Base-by-base conservation (phyloP, 495 filamentous ascomycete species). In the Penicillium antarcticum region DNA sequence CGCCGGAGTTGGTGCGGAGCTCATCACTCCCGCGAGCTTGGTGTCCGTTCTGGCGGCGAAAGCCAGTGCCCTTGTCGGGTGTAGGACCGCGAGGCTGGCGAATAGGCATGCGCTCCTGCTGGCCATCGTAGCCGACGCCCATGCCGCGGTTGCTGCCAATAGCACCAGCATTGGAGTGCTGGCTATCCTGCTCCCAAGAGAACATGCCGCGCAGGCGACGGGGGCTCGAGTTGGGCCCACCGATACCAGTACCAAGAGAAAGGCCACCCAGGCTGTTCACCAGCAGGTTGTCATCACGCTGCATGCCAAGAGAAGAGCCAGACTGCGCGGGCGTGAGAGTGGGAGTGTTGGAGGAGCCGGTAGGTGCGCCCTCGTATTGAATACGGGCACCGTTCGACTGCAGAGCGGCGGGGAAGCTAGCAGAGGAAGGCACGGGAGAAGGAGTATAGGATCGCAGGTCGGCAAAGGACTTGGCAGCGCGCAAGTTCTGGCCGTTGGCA, bases 361-460 rank as follows among this genome's bases (percentile, higher is more conserved):
- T 86, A 34, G 74, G 71, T 14, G 76, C 69, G 45, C 77, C 78
- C 57, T 85, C 83, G 53, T 81, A 81, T 51, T 84, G 80, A 51
- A 85, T 85, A 23, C 87, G 78, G 35, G 83, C 75, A 19, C 83
- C 75, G 61, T 85, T 86, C 52, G 83, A 78, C 61, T 80, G 78
- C 42, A 89, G 72, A 29, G 80, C 77, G 34, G 82, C 82, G n/a
- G 88, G 88, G 66, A 94, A 92, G 76, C 89, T 92, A 16, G 87
- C 87, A 11, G 87, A 87, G 4, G 94, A 96, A 3, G 89, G 87
- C 14, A 88, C 92, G 4, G 94, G 92, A 50, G 92, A 97, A 12
- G 94, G 94, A 8, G 92, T 96, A 70, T 92, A 95, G 2, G 92
- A 94, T 52, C 92, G 88, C 54, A 98, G 73, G 67, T 98, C 94